These are phyloP conservation scores for Fusarium bulbicola DNA, from an alignment of 2,329 filamentous ascomycete genomes.

Conservation along the genomic window DNA sequence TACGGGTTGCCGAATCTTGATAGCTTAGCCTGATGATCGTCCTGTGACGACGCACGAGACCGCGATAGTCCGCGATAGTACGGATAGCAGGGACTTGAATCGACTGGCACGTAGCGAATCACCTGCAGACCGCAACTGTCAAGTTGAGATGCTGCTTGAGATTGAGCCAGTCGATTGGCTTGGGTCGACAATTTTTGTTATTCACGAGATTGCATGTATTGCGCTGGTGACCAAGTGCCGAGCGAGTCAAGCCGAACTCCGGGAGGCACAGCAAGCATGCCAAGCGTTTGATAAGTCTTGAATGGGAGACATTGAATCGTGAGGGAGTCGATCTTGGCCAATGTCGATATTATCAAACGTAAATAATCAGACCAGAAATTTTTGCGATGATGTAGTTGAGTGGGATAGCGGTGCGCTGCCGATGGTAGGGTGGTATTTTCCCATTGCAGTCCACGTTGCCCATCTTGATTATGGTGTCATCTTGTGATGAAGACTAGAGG, in stretches of 20 bases:
- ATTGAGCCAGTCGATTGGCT: slow-evolving; percentile 2
- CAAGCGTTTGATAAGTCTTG: background rate
- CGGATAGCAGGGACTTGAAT: background rate
- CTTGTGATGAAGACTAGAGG: slow-evolving; percentile 25
- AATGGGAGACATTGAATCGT: background rate
- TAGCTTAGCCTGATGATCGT: slow-evolving; percentile 10
- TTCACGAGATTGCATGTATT: background rate
- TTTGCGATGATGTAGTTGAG: slow-evolving; percentile 23
- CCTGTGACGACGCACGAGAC: slow-evolving; percentile 41
- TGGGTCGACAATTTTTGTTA: background rate
- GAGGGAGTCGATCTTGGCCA: background rate
- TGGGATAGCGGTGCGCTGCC: slow-evolving; percentile 18
- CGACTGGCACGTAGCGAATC: slow-evolving; percentile 24
- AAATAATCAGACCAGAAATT: slow-evolving; percentile 1
- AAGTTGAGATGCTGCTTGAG: slow-evolving; percentile 26
- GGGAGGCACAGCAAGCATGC: slow-evolving; percentile 7
- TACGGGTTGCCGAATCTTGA: slow-evolving; percentile 4
- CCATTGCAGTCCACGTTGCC: slow-evolving; percentile 26
- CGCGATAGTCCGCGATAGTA: background rate
- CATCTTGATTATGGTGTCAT: slow-evolving; percentile 18
- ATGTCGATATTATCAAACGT: slow-evolving; percentile 18
- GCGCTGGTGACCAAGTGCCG: slow-evolving; percentile 29
- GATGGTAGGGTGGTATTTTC: slow-evolving; percentile 24
- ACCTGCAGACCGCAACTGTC: slow-evolving; percentile 34
- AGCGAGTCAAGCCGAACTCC: slow-evolving; percentile 27